Evolutionary conservation across 805 yeast species (phyloP).

Genomic region (Torulaspora delbrueckii): DNA sequence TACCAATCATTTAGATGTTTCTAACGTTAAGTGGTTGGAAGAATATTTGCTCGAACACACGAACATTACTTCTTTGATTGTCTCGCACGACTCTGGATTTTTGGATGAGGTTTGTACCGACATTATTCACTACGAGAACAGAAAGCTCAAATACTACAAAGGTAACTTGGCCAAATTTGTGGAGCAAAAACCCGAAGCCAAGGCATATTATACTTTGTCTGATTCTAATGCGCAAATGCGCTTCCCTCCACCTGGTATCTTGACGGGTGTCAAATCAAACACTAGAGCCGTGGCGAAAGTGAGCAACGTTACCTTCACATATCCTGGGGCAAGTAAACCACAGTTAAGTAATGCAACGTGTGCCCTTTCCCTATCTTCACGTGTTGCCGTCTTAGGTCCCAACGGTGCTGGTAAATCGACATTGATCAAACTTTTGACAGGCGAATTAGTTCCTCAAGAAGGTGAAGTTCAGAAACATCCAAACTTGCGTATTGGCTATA

Average conservation of each 20-base stretch:
- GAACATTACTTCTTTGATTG: constrained; percentile 89
- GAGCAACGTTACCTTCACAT: constrained; percentile 77
- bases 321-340: constrained; percentile 86
- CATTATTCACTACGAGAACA: constrained; percentile 92
- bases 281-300: constrained; percentile 91
- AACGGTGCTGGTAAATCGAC: constrained; percentile 99
- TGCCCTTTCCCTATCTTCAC: constrained; percentile 89
- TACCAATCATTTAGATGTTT: constrained; percentile 94
- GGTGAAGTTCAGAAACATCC: constrained; percentile 98
- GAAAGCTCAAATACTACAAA: constrained; percentile 89
- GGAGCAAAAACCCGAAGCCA: constrained; percentile 90
- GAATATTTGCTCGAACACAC: constrained; percentile 78
- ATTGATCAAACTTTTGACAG: constrained; percentile 86
- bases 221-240: constrained; percentile 94
- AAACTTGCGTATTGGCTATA: constrained; percentile 94
- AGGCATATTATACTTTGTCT: constrained; percentile 88
- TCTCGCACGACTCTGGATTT: constrained; percentile 97
- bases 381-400: constrained; percentile 95
- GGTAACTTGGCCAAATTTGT: constrained; percentile 94
- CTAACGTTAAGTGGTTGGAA: constrained; percentile 89
- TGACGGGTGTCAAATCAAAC: constrained; percentile 94
- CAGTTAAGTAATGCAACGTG: constrained; percentile 76
- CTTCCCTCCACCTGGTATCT: constrained; percentile 96
- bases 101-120: constrained; percentile 94
- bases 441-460: constrained; percentile 76